A percentile compares a stretch with the other conserved stretches of the same genome.
phyloP scores from a whole-genome alignment of 371 early-diverging fungal species.

The Batkoa obscura region DNA sequence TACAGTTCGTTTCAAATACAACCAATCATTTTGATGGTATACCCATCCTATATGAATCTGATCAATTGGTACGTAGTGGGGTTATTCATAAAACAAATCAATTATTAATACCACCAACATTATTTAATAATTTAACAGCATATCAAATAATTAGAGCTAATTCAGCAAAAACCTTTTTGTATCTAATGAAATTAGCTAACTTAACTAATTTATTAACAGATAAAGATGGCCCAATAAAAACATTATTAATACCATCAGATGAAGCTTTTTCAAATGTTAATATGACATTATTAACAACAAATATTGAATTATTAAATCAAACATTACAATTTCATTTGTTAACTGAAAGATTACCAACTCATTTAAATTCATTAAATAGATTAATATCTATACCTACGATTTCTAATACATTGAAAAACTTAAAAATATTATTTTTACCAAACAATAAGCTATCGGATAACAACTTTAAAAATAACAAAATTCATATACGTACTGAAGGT shows the following conservation, averaged over 20 bases:
- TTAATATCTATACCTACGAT: not conserved
- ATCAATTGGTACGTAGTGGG: not conserved
- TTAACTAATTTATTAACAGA: not conserved
- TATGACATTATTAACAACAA: not conserved
- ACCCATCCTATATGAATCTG: not conserved
- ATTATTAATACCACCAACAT: not conserved
- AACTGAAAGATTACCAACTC: not conserved
- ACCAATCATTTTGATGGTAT: not conserved
- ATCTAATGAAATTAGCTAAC: not conserved
- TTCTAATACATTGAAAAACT: not conserved
- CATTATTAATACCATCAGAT: not conserved
- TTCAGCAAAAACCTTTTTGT: not conserved
- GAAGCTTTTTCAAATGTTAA: conserved; percentile 1
- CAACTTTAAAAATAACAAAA: not conserved
- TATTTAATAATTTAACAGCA: not conserved
- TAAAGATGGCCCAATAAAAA: not conserved
- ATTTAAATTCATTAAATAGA: not conserved
- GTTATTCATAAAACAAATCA: not conserved
- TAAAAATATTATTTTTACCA: not conserved
- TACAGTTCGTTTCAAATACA: not conserved
- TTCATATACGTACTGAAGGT: not conserved
- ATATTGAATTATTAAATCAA: not conserved
- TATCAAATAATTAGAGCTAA: not conserved
- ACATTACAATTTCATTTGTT: conserved; percentile 3
- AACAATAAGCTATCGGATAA: not conserved